A percentile compares a stretch with the other conserved stretches of the same genome.
Conservation (phyloP, 1,139 yeast species). For the Diutina ranongensis region DNA sequence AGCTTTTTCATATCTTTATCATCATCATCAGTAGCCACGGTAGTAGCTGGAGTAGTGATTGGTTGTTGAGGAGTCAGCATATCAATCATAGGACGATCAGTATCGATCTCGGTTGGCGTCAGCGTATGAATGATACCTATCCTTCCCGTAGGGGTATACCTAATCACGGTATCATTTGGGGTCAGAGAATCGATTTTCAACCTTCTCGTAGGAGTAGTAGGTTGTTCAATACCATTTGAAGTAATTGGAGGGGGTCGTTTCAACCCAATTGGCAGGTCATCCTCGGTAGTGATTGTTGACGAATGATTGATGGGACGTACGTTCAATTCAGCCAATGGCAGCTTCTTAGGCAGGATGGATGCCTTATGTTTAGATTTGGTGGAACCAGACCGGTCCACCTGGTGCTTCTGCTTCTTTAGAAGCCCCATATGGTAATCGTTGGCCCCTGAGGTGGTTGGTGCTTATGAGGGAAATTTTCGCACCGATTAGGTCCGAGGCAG, state of each 20-base stretch:
- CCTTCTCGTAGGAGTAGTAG: not conserved
- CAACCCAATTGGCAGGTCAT: constrained; percentile 2
- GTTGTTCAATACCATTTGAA: not conserved
- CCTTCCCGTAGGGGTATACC: not conserved
- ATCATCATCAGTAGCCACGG: not conserved
- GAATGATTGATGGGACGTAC: not conserved
- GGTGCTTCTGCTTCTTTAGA: not conserved
- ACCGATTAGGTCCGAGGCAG: no score
- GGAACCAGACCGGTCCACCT: not conserved
- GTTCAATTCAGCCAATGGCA: not conserved
- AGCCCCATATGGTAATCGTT: not conserved
- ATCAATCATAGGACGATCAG: no score
- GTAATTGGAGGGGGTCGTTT: not conserved
- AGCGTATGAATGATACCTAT: not conserved
- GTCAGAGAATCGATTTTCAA: not conserved
- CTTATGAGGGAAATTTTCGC: not conserved
- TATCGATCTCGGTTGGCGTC: not conserved
- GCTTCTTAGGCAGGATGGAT: not conserved
- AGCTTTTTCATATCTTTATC: not conserved
- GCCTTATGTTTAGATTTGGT: not conserved
- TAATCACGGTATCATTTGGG: constrained; percentile 2
- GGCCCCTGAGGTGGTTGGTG: not conserved
- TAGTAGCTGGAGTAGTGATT: not conserved
- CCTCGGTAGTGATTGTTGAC: not conserved
- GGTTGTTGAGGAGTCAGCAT: not conserved